Conservation (phyloP, 2,329 filamentous ascomycete species). For the Aspergillus puulaauensis region DNA sequence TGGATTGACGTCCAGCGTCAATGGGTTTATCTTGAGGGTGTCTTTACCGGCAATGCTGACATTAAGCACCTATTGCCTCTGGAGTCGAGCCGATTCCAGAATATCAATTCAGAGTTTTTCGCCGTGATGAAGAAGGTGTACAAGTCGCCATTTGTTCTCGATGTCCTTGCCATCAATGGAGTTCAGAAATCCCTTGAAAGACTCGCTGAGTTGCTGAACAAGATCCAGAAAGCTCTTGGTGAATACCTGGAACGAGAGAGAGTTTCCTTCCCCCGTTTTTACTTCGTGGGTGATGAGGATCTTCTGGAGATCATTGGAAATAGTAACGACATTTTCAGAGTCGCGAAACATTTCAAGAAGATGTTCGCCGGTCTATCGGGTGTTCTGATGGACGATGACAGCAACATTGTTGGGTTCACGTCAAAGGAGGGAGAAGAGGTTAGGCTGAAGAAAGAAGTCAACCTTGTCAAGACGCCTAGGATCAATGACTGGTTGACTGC, state of each 20-base stretch:
- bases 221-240: slow-evolving; percentile 97
- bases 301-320: slow-evolving; percentile 99
- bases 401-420: slow-evolving; percentile 84
- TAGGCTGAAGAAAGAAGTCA: slow-evolving; percentile 84
- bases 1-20: slow-evolving; percentile 99
- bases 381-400: slow-evolving; percentile 85
- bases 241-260: slow-evolving; percentile 98
- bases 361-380: slow-evolving; percentile 98
- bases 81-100: slow-evolving; percentile 94
- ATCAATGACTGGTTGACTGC: slow-evolving; percentile 99
- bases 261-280: slow-evolving; percentile 96
- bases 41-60: slow-evolving; percentile 97
- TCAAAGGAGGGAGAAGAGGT: slow-evolving; percentile 95
- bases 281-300: slow-evolving; percentile 99
- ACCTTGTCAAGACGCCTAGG: slow-evolving; percentile 85
- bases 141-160: slow-evolving; percentile 91
- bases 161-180: slow-evolving; percentile 92
- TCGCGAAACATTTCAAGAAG: slow-evolving; percentile 98
- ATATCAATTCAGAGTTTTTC: slow-evolving; percentile 98
- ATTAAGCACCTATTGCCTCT: slow-evolving; percentile 98
- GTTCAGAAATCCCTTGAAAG: slow-evolving; percentile 95
- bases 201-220: slow-evolving; percentile 93
- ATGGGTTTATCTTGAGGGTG: slow-evolving; percentile 98
- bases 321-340: slow-evolving; percentile 92
- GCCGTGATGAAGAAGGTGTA: slow-evolving; percentile 99